Conservation (phyloP, 129 eudicot species). For the Centrapalus pauciflorus region DNA sequence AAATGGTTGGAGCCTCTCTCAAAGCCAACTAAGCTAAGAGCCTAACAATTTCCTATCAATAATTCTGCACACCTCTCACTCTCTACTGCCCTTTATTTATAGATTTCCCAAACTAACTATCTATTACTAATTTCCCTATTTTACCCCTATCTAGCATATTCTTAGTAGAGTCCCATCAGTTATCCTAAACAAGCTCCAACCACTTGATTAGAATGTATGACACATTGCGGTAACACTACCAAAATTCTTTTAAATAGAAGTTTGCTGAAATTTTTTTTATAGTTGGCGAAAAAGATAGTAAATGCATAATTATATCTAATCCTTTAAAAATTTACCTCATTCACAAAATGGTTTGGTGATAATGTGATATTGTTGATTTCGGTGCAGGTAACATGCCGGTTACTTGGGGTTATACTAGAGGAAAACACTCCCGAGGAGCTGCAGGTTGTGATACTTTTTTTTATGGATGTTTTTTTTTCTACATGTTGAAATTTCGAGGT, state of each 20-base stretch:
- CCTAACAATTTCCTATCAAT: too few relatives aligned
- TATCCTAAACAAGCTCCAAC: neutral
- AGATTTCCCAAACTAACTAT: too few relatives aligned
- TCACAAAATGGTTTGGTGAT: neutral
- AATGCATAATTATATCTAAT: neutral
- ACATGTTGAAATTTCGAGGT: neutral
- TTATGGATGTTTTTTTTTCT: neutral
- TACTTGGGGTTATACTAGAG: constrained; percentile 83
- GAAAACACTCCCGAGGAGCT: constrained; percentile 89
- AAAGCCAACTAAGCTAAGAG: too few relatives aligned
- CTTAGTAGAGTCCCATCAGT: too few relatives aligned
- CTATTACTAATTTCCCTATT: too few relatives aligned
- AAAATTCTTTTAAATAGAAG: neutral
- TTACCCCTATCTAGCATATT: too few relatives aligned
- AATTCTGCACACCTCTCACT: too few relatives aligned
- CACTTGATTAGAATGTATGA: neutral
- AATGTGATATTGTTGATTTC: neutral
- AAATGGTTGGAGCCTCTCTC: too few relatives aligned
- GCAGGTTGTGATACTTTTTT: constrained; percentile 39
- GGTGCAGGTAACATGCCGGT: constrained; percentile 75
- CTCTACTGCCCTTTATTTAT: too few relatives aligned
- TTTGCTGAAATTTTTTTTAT: neutral
- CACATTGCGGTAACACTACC: too few relatives aligned
- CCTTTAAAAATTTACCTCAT: neutral
- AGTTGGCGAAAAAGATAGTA: neutral